Conservation (phyloP, 2,329 filamentous ascomycete species). For the Nemania serpens region DNA sequence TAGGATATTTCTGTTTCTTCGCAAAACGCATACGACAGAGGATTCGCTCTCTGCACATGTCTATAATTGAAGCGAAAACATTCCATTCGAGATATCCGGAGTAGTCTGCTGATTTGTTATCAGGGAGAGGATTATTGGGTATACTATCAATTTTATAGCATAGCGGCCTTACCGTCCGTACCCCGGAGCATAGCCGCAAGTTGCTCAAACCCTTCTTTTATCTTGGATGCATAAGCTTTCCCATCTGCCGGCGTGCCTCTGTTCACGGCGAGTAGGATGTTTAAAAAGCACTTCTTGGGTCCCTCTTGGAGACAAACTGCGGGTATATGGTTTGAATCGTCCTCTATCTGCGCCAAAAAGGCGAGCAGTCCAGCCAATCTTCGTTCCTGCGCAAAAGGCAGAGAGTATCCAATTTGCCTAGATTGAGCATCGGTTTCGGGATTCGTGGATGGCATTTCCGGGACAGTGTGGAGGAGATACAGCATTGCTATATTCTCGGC, state of each 20-base stretch:
- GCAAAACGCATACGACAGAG: conserved; percentile 16
- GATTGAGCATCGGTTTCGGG: conserved; percentile 2
- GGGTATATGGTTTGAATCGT: conserved; percentile 41
- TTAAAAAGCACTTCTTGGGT: conserved; percentile 22
- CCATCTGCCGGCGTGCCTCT: conserved; percentile 18
- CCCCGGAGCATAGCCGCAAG: background rate
- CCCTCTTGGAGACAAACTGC: conserved; percentile 42
- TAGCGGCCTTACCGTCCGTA: background rate
- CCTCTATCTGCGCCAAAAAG: conserved; percentile 41
- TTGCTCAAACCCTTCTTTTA: conserved; percentile 6
- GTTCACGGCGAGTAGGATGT: conserved; percentile 43
- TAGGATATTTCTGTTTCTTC: background rate
- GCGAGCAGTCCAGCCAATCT: conserved; percentile 38
- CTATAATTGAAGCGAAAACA: conserved; percentile 27
- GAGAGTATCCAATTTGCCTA: conserved; percentile 27
- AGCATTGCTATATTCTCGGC: conserved; percentile 39
- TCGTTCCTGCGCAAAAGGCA: conserved; percentile 43
- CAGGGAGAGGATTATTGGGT: background rate
- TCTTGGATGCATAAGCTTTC: background rate
- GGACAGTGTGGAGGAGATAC: conserved; percentile 36
- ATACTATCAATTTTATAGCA: background rate
- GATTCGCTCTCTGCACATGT: conserved; percentile 29
- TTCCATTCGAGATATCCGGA: conserved; percentile 23
- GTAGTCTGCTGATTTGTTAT: background rate
- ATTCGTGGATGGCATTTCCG: conserved; percentile 30